A percentile compares a stretch with the other conserved stretches of the same genome.
phyloP scores from a whole-genome alignment of 176 grass and related monocot genomes.

The Echinochloa phyllopogon region DNA sequence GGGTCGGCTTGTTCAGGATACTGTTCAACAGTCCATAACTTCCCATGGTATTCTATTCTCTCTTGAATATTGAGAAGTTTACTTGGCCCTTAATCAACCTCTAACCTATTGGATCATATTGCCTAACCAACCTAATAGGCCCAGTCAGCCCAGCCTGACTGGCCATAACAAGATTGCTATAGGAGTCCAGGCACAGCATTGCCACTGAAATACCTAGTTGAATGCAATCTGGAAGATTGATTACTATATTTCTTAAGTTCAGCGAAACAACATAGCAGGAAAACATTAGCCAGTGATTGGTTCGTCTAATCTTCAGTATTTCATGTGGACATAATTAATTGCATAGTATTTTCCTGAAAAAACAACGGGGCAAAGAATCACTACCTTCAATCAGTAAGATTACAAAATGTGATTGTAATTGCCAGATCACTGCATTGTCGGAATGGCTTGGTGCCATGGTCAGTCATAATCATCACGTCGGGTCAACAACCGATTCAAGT shows the following conservation, averaged over 20 bases:
- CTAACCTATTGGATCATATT: too few relatives aligned
- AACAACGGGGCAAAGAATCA: not conserved
- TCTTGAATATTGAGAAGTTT: not conserved
- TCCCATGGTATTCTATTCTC: not conserved
- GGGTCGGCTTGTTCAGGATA: not conserved
- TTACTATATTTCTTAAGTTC: not conserved
- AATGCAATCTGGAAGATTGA: not conserved
- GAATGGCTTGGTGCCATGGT: not conserved
- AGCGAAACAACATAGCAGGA: not conserved
- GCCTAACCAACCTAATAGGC: too few relatives aligned
- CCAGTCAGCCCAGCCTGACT: too few relatives aligned
- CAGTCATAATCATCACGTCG: not conserved
- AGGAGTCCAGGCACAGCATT: not conserved
- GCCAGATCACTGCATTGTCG: not conserved
- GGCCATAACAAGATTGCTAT: not conserved
- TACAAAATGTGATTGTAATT: not conserved
- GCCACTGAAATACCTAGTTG: not conserved
- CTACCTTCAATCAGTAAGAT: slow-evolving; percentile 23
- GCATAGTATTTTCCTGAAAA: not conserved
- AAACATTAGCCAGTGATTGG: not conserved
- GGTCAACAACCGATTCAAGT: not conserved
- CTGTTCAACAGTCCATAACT: not conserved
- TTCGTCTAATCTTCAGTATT: not conserved
- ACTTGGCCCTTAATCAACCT: too few relatives aligned
- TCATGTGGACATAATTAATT: not conserved